Evolutionary conservation across 805 yeast species (phyloP), one percentile per base, ranked within the genome.

Genomic region (Kazachstania psychrophila): DNA sequence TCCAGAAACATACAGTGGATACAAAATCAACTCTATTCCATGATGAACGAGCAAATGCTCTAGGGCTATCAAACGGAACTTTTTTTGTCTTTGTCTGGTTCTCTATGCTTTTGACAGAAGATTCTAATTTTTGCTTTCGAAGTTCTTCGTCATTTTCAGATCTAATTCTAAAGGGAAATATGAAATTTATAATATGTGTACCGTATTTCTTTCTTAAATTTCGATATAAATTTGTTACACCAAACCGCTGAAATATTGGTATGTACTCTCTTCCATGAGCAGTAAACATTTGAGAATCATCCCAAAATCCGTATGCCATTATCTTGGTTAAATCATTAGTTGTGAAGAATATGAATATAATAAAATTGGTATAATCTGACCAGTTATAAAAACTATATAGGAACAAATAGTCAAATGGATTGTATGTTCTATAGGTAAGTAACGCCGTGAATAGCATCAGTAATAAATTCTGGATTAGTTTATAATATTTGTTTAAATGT

Each of bases 11-110:
- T 0, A 75, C 40, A 23, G 81, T 70, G 0, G 95, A 77, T 0
- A 84, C 49, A 34, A 85, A 72, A 58, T 89, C 97, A 11, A 88
- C 63, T 42, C 87, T 70, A 47, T 87, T 85, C 96, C 96, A 89
- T 41, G 80, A 78, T 35, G 75, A 73, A 41, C 94, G 65, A 29
- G 88, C 55, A 54, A 70, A 85, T 0, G 95, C 94, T 36, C 94
- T 61, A 17, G 68, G 61, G 1, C 52, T 39, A n/a, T 51, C 49
- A 14, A 42, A 44, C n/a, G n/a, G n/a, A 13, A 14, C 25, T 32
- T 15, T 23, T n/a, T 20, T 30, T 27, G 42, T 35, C 7, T 20
- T 27, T 27, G 9, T 33, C 33, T 16, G n/a, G 11, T 11, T 13
- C 23, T 32, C 26, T 17, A 20, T 14, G 15, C 28, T 32, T 2